These are phyloP conservation scores for Cornus controversa DNA, from an alignment of 148 eudicot genomes.

Conservation along the genomic window DNA sequence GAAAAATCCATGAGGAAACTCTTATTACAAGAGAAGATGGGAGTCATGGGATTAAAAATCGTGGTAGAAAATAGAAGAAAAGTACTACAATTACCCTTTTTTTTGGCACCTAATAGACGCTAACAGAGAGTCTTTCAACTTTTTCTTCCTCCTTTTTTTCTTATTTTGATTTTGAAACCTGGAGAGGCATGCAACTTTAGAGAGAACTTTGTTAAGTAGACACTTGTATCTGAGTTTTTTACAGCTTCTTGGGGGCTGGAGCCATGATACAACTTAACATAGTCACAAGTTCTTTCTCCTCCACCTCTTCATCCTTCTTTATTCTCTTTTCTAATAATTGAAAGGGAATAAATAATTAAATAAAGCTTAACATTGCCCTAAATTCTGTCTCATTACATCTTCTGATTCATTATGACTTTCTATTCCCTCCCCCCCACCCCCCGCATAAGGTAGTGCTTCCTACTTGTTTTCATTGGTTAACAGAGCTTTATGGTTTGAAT, in stretches of 20 bases:
- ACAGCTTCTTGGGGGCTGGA: not conserved
- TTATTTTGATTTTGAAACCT: no score
- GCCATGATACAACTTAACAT: not conserved
- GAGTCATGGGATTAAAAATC: not conserved
- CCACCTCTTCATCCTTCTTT: not conserved
- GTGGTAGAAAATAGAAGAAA: not conserved
- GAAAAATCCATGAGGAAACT: no score
- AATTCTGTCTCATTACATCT: not conserved
- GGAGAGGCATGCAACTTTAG: not conserved
- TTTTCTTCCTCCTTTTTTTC: not conserved
- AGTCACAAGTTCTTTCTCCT: not conserved
- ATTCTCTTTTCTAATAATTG: not conserved
- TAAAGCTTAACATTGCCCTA: not conserved
- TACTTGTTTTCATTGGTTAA: not conserved
- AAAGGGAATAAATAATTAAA: no score
- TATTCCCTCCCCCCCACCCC: no score
- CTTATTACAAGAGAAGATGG: not conserved
- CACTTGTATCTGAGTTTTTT: not conserved
- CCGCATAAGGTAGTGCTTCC: no score
- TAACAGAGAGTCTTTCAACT: not conserved
- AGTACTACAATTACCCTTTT: not conserved
- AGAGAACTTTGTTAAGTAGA: not conserved
- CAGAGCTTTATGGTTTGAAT: conserved; percentile 10
- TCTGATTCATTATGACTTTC: not conserved
- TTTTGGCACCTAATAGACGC: conserved; percentile 9